Evolutionary conservation across 805 yeast genomes (phyloP), one percentile per base, ranked within the genome.

Genomic region (Cyberlindnera amylophila): DNA sequence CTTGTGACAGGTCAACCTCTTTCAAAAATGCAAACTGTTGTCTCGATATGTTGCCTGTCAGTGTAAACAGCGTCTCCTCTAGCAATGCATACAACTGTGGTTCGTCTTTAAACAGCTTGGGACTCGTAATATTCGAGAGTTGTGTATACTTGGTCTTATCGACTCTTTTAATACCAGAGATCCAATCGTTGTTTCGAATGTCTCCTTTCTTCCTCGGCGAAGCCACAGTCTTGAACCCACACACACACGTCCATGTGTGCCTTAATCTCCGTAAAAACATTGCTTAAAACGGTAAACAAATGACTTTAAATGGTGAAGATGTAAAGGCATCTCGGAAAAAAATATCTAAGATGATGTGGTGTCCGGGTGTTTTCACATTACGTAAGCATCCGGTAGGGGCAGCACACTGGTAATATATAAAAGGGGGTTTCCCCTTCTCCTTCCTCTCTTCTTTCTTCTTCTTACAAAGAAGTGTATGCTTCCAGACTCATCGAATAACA

Each of bases 401-500:
- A 21, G 24, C 24, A 21, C 24, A 21, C 9, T 21, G 6, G 24
- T 21, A n/a, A n/a, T n/a, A n/a, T n/a, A n/a, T n/a, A n/a, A 24
- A 24, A 24, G 15, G 31, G 15, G n/a, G 31, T 28, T 14, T 28
- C 31, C n/a, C 31, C 17, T 30, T 30, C 7, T 14, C 18, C 18
- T 11, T 17, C 18, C 18, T 13, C 6, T 16, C 32, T 30, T 11
- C 32, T 30, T 7, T 15, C 32, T 7, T 30, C 8, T 30, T 15
- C 19, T n/a, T n/a, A n/a, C n/a, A n/a, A n/a, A n/a, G n/a, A 11
- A 30, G 15, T 12, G 31, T 6, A 28, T 16, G 37, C 11, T 14
- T 9, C 38, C 32, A 2, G 52, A 50, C 44, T 41, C 41, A 24
- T 14, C 33, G 17, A 50, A 50, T 47, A 47, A 37, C 36, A 18